Evolutionary conservation across 164 flowering plant species (phyloP).

Genomic region (Tinospora cordifolia): DNA sequence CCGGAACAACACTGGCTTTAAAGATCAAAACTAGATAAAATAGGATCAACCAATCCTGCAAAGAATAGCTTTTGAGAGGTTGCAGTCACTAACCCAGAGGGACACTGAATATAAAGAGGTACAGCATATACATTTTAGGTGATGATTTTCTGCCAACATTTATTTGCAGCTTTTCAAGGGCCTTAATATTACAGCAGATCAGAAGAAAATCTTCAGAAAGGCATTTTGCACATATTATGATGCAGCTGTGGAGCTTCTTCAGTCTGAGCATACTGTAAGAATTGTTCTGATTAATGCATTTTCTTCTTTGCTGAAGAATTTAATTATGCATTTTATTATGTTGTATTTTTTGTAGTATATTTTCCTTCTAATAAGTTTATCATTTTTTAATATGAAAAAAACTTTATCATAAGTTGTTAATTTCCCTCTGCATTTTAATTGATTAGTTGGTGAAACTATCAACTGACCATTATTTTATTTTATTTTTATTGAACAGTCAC

Average conservation of each 20-base stretch:
- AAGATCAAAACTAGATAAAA: too few species aligned
- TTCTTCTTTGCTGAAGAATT: not conserved
- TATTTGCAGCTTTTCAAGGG: constrained; percentile 67
- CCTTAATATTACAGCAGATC: constrained; percentile 76
- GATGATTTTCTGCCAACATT: not conserved
- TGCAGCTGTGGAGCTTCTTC: constrained; percentile 69
- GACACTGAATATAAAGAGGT: too few species aligned
- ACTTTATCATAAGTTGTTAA: too few species aligned
- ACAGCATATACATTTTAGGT: too few species aligned
- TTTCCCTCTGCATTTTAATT: too few species aligned
- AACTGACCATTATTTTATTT: not conserved
- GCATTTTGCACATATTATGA: constrained; percentile 71
- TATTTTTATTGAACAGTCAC: constrained; percentile 39
- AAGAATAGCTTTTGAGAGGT: too few species aligned
- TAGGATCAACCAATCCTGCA: too few species aligned
- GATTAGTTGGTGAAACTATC: too few species aligned
- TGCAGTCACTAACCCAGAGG: too few species aligned
- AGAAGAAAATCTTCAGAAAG: constrained; percentile 77
- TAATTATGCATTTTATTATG: not conserved
- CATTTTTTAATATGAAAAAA: too few species aligned
- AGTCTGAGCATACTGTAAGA: constrained; percentile 86
- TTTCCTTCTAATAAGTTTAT: not conserved
- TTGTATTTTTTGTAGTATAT: not conserved
- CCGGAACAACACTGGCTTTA: too few species aligned
- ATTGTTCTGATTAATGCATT: not conserved